Conservation (phyloP, 306 rosid genomes). For the Cucumis sativus region DNA sequence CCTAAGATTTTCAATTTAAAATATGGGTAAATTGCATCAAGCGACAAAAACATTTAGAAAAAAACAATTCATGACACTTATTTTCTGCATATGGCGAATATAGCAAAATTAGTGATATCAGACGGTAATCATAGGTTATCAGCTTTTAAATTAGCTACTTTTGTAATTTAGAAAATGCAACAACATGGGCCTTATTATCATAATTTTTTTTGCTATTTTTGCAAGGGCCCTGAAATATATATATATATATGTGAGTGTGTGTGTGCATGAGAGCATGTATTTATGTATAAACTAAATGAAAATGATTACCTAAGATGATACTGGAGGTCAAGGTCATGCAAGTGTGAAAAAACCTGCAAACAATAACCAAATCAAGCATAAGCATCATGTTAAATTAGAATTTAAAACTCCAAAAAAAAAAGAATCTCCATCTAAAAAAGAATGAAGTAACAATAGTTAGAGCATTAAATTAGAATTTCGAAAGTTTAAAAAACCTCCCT, state of each 20-base stretch:
- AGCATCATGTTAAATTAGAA: not conserved
- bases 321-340: conserved; percentile 90
- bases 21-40: too few relatives aligned
- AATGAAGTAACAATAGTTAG: not conserved
- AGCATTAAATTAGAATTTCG: not conserved
- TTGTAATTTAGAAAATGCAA: too few relatives aligned
- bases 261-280: not conserved
- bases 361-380: not conserved
- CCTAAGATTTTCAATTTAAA: not conserved
- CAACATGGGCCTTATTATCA: too few relatives aligned
- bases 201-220: too few relatives aligned
- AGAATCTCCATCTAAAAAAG: not conserved
- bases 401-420: not conserved
- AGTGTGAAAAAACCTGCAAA: conserved; percentile 75
- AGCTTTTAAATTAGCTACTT: too few relatives aligned
- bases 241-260: too few relatives aligned
- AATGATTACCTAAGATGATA: conserved; percentile 78
- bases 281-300: not conserved
- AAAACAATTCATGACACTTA: too few relatives aligned
- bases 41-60: too few relatives aligned
- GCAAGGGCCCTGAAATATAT: too few relatives aligned
- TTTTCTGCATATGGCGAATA: too few relatives aligned
- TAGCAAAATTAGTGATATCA: too few relatives aligned
- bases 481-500: not conserved
- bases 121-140: too few relatives aligned